A percentile compares a stretch with the other conserved stretches of the same genome.
Evolutionary conservation across 192 early-diverging fungal genomes (phyloP).

Genomic region (Tieghemiomyces parasiticus): DNA sequence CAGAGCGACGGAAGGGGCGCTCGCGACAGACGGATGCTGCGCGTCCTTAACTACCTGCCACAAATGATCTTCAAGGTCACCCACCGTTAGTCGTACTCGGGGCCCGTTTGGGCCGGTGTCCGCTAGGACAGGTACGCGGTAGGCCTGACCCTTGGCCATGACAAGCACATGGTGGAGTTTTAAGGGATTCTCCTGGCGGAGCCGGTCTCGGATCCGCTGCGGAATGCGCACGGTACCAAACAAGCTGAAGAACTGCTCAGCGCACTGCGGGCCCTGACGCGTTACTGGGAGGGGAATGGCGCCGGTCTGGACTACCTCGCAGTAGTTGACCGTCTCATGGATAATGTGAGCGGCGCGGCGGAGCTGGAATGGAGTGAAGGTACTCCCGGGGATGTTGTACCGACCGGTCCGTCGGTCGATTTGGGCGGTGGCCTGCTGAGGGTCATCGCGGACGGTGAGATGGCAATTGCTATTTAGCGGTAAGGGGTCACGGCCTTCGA

Average conservation of each 20-base stretch:
- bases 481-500: constrained; percentile 54
- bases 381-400: constrained; percentile 16
- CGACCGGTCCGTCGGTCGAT: constrained; percentile 17
- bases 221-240: constrained; percentile 63
- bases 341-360: constrained; percentile 56
- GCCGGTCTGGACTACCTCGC: constrained; percentile 36
- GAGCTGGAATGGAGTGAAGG: constrained; percentile 50
- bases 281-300: constrained; percentile 39
- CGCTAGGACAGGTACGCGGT: constrained; percentile 40
- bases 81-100: constrained; percentile 31
- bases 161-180: constrained; percentile 40
- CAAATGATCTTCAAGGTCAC: constrained; percentile 51
- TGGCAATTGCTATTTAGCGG: constrained; percentile 69
- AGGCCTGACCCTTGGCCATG: constrained; percentile 52
- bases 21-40: constrained; percentile 14
- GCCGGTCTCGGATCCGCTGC: constrained; percentile 41
- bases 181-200: constrained; percentile 27
- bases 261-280: constrained; percentile 42
- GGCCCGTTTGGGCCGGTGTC: constrained; percentile 20
- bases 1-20: constrained; percentile 36
- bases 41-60: constrained; percentile 34
- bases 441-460: constrained; percentile 40
- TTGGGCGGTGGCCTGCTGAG: constrained; percentile 14
- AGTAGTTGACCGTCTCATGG: constrained; percentile 41
- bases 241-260: constrained; percentile 57